These are phyloP conservation scores for Astrothelium subdiscretum DNA, from an alignment of 495 filamentous ascomycete genomes.

Conservation along the genomic window DNA sequence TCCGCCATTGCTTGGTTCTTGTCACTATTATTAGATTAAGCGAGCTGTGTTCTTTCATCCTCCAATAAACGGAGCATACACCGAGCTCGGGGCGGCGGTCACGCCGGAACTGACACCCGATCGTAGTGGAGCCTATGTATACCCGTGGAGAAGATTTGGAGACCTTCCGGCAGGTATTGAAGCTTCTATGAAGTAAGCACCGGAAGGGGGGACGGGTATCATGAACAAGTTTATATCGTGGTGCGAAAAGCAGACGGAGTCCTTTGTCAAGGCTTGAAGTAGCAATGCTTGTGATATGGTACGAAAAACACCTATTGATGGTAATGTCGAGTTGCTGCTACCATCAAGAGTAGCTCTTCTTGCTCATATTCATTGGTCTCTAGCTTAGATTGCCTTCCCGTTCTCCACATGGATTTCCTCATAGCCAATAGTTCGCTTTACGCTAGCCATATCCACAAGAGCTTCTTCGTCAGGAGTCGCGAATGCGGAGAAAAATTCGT, in stretches of 20 bases:
- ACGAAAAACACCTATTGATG: background rate
- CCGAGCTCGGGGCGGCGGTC: constrained; percentile 23
- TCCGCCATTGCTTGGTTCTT: background rate
- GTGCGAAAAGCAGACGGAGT: background rate
- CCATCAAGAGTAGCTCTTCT: background rate
- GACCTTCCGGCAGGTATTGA: constrained; percentile 16
- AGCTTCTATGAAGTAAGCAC: background rate
- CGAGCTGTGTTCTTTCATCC: constrained; percentile 7
- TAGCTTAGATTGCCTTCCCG: background rate
- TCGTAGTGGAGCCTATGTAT: constrained; percentile 21
- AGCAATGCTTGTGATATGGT: background rate
- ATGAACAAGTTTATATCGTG: background rate
- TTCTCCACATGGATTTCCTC: background rate
- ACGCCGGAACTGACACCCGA: constrained; percentile 14
- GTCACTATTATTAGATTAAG: constrained; percentile 1
- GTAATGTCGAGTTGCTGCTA: background rate
- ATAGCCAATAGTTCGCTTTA: background rate
- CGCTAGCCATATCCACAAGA: background rate
- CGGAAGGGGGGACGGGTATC: background rate
- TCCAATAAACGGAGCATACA: constrained; percentile 20
- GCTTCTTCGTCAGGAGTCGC: background rate
- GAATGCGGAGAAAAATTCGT: background rate
- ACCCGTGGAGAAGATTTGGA: constrained; percentile 26
- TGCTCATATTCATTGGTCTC: background rate
- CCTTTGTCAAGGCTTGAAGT: background rate